These are phyloP conservation scores for Cyanodermella asteris DNA, from an alignment of 2,329 filamentous ascomycete species.

Conservation along the genomic window DNA sequence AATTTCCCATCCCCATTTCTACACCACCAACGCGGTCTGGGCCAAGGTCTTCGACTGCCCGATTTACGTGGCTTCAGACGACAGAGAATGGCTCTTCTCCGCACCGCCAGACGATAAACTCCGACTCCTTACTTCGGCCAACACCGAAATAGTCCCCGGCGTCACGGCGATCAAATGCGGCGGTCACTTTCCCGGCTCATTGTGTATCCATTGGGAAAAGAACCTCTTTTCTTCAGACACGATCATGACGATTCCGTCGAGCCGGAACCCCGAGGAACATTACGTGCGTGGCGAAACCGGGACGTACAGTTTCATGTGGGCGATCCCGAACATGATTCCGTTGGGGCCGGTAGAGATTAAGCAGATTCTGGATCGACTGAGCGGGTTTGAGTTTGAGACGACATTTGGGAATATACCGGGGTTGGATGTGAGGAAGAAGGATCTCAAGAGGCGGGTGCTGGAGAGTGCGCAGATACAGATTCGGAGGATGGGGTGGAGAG, in stretches of 20 bases:
- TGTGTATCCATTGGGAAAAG: slow-evolving; percentile 39
- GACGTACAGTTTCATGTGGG: slow-evolving; percentile 80
- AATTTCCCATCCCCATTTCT: slow-evolving; percentile 68
- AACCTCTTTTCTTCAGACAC: slow-evolving; percentile 58
- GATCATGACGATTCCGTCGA: slow-evolving; percentile 43
- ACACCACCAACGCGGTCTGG: slow-evolving; percentile 57
- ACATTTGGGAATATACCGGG: slow-evolving; percentile 47
- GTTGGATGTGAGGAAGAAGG: slow-evolving; percentile 33
- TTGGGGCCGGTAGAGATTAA: slow-evolving; percentile 40
- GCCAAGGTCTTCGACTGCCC: slow-evolving; percentile 44
- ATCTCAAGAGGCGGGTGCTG: slow-evolving; percentile 42
- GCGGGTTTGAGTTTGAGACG: slow-evolving; percentile 37
- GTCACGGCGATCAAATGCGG: slow-evolving; percentile 46
- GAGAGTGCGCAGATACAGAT: slow-evolving; percentile 61
- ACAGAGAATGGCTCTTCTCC: slow-evolving; percentile 40
- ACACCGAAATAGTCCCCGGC: slow-evolving; percentile 20
- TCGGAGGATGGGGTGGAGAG: slow-evolving; percentile 11
- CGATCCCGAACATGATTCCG: slow-evolving; percentile 53
- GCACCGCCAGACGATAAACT: slow-evolving; percentile 19
- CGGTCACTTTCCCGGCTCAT: slow-evolving; percentile 59
- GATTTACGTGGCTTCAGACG: slow-evolving; percentile 45
- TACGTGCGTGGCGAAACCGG: no score
- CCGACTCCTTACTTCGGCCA: no score
- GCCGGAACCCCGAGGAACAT: no score
- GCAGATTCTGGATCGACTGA: slow-evolving; percentile 48